Conservation (phyloP, 805 yeast species). For the Candida wancherniae region DNA sequence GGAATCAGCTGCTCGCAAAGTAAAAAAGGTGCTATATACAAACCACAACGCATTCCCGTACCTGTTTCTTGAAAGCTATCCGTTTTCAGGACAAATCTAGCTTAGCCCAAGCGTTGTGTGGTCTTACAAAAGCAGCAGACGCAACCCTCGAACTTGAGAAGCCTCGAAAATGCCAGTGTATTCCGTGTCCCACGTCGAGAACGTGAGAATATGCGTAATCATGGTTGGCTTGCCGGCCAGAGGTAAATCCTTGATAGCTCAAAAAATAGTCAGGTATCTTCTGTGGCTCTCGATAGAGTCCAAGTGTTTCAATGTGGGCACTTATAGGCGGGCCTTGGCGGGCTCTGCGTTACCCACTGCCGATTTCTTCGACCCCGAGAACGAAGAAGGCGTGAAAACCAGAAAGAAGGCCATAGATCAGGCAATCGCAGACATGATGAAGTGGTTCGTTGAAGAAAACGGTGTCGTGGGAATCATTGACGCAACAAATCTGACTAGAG, state of each 20-base stretch:
- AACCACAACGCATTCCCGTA: too few species aligned
- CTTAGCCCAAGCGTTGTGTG: too few species aligned
- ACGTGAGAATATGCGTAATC: slow-evolving; percentile 76
- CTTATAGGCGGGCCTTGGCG: slow-evolving; percentile 60
- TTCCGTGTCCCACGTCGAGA: slow-evolving; percentile 57
- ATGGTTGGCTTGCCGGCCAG: slow-evolving; percentile 89
- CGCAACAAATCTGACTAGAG: slow-evolving; percentile 83
- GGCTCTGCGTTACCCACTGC: slow-evolving; percentile 56
- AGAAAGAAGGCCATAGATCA: slow-evolving; percentile 64
- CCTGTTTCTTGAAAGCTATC: too few species aligned
- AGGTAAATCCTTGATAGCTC: slow-evolving; percentile 92
- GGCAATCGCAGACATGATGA: slow-evolving; percentile 76
- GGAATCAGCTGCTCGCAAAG: too few species aligned
- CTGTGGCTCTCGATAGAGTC: slow-evolving; percentile 89
- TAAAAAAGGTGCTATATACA: too few species aligned
- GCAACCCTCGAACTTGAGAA: too few species aligned
- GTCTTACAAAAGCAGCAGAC: too few species aligned
- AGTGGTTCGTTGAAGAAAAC: slow-evolving; percentile 75
- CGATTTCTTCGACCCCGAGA: slow-evolving; percentile 67
- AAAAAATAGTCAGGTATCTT: slow-evolving; percentile 85
- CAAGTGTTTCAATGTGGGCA: slow-evolving; percentile 85
- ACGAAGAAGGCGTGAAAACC: slow-evolving; percentile 57
- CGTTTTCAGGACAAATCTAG: too few species aligned
- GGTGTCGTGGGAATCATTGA: slow-evolving; percentile 92
- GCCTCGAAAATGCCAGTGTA: slow-evolving; percentile 50